Evolutionary conservation across 345 rosid species (phyloP).

Genomic region (Hibiscus trionum): DNA sequence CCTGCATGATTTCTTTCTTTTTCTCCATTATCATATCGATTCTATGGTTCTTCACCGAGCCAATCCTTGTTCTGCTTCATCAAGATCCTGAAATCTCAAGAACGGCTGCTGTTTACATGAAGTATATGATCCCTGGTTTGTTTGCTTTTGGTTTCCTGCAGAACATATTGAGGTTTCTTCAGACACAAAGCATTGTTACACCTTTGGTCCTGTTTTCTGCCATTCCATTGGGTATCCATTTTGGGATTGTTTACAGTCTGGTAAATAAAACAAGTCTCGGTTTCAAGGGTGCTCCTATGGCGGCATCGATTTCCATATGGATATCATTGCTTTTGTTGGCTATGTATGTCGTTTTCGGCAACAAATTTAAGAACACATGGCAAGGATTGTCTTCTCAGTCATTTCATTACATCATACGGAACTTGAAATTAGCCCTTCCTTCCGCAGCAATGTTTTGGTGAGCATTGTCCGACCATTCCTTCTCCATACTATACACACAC

Average conservation of each 20-base stretch:
- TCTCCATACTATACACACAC: too few relatives aligned
- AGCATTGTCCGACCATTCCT: not conserved
- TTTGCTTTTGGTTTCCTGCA: not conserved
- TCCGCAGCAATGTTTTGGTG: constrained; percentile 76
- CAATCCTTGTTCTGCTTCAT: not conserved
- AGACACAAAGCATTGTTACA: not conserved
- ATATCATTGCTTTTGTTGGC: constrained; percentile 34
- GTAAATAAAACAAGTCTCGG: constrained; percentile 20
- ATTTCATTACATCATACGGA: constrained; percentile 18
- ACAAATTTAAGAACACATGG: constrained; percentile 48
- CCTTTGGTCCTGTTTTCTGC: not conserved
- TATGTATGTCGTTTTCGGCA: constrained; percentile 29
- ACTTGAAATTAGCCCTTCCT: constrained; percentile 49
- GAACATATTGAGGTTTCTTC: not conserved
- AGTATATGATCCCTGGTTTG: not conserved
- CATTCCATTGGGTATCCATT: not conserved
- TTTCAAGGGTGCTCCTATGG: constrained; percentile 56
- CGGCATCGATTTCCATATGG: constrained; percentile 60
- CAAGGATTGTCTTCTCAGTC: constrained; percentile 38
- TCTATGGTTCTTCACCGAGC: not conserved
- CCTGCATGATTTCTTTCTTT: not conserved
- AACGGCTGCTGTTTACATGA: not conserved
- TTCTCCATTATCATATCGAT: not conserved
- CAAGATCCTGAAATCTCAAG: not conserved
- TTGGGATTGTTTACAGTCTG: not conserved